A percentile compares a stretch with the other conserved stretches of the same genome.
These are phyloP conservation scores for Candida easanensis DNA, from an alignment of 805 yeast genomes.

Conservation along the genomic window DNA sequence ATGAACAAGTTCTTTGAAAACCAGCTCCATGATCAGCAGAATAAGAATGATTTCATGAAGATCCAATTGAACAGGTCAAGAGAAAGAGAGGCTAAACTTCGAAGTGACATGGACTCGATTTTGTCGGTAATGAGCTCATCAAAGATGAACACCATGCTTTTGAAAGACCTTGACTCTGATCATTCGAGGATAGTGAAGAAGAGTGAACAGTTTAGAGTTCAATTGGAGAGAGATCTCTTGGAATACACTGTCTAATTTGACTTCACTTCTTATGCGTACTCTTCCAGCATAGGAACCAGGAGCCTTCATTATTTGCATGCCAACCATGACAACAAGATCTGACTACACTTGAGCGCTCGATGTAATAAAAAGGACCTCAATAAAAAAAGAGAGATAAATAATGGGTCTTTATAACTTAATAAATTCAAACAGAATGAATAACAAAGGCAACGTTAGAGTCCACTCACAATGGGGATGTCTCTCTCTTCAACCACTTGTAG, in stretches of 20 bases:
- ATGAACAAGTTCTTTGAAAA: slow-evolving; percentile 27
- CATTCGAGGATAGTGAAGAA: slow-evolving; percentile 3
- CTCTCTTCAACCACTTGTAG: slow-evolving; percentile 66
- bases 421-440: background rate
- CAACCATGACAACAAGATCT: no score
- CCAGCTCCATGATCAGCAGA: slow-evolving; percentile 27
- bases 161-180: background rate
- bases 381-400: no score
- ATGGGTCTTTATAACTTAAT: no score
- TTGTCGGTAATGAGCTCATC: slow-evolving; percentile 2
- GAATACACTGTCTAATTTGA: no score
- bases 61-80: slow-evolving; percentile 9
- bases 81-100: slow-evolving; percentile 1
- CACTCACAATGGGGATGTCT: slow-evolving; percentile 33
- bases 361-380: no score
- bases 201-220: background rate
- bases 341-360: no score
- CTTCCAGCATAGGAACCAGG: no score
- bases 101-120: slow-evolving; percentile 6
- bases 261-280: no score
- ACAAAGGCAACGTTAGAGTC: no score
- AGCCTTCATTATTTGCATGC: no score
- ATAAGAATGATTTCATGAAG: slow-evolving; percentile 23
- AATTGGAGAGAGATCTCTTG: no score
- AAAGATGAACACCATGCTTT: background rate